Conservation (phyloP, 2,329 filamentous ascomycete genomes). For the Huntiella moniliformis region DNA sequence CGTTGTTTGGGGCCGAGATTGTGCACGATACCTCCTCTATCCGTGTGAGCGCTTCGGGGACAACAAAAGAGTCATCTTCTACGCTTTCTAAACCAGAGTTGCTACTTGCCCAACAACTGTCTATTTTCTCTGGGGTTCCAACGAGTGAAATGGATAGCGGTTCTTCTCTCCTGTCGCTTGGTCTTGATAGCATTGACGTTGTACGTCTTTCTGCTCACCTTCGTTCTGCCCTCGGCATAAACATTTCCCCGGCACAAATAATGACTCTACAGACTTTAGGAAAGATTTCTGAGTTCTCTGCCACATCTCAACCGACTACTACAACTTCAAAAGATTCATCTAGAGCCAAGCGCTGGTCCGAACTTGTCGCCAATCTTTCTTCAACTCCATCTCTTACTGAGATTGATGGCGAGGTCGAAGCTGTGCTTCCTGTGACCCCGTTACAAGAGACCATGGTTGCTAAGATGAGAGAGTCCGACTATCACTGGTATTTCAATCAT, state of each 20-base stretch:
- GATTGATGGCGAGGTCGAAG: constrained; percentile 25
- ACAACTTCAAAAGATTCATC: neutral
- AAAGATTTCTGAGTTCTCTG: neutral
- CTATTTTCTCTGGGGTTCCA: constrained; percentile 34
- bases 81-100: too few relatives aligned
- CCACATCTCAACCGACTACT: neutral
- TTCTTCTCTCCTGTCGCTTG: constrained; percentile 60
- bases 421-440: constrained; percentile 56
- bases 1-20: too few relatives aligned
- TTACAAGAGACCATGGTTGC: constrained; percentile 75
- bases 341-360: neutral
- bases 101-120: neutral
- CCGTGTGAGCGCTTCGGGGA: too few relatives aligned
- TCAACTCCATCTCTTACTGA: constrained; percentile 7
- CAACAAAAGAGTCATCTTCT: too few relatives aligned
- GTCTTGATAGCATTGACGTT: constrained; percentile 79
- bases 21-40: too few relatives aligned
- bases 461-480: constrained; percentile 60
- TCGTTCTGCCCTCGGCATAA: constrained; percentile 32
- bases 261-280: constrained; percentile 52
- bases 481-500: constrained; percentile 67
- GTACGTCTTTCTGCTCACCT: constrained; percentile 67
- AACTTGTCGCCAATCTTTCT: neutral
- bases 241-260: constrained; percentile 54
- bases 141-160: constrained; percentile 31